These are phyloP conservation scores for Dioscorea zingiberensis DNA, from an alignment of 106 monocot species.

Conservation along the genomic window DNA sequence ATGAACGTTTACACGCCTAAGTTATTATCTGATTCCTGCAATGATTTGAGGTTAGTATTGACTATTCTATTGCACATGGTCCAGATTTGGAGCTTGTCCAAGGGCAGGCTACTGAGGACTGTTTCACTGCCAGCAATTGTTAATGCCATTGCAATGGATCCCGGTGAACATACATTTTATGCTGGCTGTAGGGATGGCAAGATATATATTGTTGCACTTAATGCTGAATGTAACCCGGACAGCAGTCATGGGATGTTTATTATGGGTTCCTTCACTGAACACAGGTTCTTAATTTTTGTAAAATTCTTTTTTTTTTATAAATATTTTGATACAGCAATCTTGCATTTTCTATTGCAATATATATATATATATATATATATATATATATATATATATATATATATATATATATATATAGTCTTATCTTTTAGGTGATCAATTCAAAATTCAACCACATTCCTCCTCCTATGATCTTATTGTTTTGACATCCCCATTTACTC, in stretches of 20 bases:
- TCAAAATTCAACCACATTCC: no score
- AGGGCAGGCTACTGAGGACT: slow-evolving; percentile 56
- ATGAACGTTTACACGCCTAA: no score
- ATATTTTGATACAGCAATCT: no score
- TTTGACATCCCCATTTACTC: no score
- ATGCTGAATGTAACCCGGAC: slow-evolving; percentile 37
- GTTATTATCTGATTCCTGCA: no score
- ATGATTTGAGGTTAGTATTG: neutral
- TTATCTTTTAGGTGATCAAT: neutral
- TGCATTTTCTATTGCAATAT: no score
- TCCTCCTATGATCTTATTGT: neutral
- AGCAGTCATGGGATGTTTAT: slow-evolving; percentile 47
- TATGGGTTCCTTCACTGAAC: slow-evolving; percentile 46
- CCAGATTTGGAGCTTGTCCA: slow-evolving; percentile 85
- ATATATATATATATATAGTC: slow-evolving; percentile 3
- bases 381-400: no score
- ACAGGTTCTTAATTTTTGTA: slow-evolving; percentile 35
- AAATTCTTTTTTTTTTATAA: neutral
- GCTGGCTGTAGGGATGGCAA: slow-evolving; percentile 89
- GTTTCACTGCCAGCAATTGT: slow-evolving; percentile 59
- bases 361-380: no score
- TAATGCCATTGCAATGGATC: slow-evolving; percentile 71
- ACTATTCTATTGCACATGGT: slow-evolving; percentile 2
- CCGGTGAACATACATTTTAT: slow-evolving; percentile 67
- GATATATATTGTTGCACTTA: slow-evolving; percentile 77